phyloP scores from a whole-genome alignment of 2,329 filamentous ascomycete species.

The Colletotrichum sp. region DNA sequence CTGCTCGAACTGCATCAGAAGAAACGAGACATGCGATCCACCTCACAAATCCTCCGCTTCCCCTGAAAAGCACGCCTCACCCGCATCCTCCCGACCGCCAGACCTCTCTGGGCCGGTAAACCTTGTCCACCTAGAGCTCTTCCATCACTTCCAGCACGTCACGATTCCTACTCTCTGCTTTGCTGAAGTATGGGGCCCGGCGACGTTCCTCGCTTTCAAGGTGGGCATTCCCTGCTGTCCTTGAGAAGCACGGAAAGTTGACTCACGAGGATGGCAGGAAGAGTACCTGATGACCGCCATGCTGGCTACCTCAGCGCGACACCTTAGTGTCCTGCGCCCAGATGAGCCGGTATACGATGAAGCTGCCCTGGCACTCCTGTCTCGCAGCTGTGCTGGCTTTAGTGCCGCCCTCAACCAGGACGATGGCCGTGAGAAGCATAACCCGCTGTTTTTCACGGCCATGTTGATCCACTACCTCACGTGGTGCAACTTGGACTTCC shows the following conservation, averaged over 20 bases:
- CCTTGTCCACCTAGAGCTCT: slow-evolving; percentile 34
- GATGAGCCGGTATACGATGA: slow-evolving; percentile 22
- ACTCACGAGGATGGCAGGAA: slow-evolving; percentile 19
- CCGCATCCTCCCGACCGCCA: background rate
- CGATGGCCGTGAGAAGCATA: background rate
- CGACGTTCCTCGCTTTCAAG: slow-evolving; percentile 31
- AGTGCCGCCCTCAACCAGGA: slow-evolving; percentile 23
- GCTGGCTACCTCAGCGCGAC: slow-evolving; percentile 25
- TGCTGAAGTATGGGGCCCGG: slow-evolving; percentile 28
- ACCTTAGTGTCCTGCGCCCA: slow-evolving; percentile 23
- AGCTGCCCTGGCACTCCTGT: slow-evolving; percentile 25
- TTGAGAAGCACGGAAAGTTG: background rate
- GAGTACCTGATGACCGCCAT: slow-evolving; percentile 32
- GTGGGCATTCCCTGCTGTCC: slow-evolving; percentile 7
- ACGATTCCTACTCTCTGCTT: slow-evolving; percentile 31
- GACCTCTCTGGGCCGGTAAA: slow-evolving; percentile 23
- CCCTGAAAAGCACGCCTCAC: background rate
- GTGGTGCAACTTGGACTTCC: slow-evolving; percentile 31
- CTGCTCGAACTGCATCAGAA: slow-evolving; percentile 32
- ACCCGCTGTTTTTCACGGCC: slow-evolving; percentile 27
- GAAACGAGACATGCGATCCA: slow-evolving; percentile 12
- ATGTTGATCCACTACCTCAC: slow-evolving; percentile 34
- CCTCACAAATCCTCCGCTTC: background rate
- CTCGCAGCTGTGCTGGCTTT: slow-evolving; percentile 28
- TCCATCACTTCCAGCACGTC: slow-evolving; percentile 32